Evolutionary conservation across 2,329 filamentous ascomycete genomes (phyloP).

Genomic region (Ilyonectria sp.): DNA sequence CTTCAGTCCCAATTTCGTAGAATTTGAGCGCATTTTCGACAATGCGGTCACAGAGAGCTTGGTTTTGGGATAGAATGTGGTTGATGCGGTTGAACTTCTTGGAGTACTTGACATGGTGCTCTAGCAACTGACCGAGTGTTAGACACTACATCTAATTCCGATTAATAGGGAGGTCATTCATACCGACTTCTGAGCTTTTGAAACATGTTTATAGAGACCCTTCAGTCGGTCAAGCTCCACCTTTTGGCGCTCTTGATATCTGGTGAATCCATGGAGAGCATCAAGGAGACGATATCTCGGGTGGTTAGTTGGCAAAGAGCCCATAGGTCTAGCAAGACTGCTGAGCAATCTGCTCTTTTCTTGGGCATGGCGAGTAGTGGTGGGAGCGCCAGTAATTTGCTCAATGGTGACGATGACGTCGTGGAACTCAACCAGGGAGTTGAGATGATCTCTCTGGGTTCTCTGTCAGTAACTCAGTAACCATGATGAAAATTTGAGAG

Average conservation of each 20-base stretch:
- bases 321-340: conserved; percentile 48
- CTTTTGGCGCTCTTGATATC: conserved; percentile 54
- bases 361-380: conserved; percentile 46
- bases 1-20: conserved; percentile 60
- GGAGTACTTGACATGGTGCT: conserved; percentile 70
- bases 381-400: conserved; percentile 37
- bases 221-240: conserved; percentile 55
- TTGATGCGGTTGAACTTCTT: conserved; percentile 65
- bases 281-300: conserved; percentile 58
- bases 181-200: conserved; percentile 53
- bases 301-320: conserved; percentile 54
- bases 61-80: conserved; percentile 60
- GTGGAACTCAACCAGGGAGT: conserved; percentile 44
- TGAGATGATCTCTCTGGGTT: conserved; percentile 1
- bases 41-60: conserved; percentile 62
- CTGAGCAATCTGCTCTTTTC: conserved; percentile 51
- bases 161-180: background rate
- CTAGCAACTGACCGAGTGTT: conserved; percentile 60
- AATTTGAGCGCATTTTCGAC: conserved; percentile 61
- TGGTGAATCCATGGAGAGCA: conserved; percentile 56
- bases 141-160: background rate
- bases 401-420: conserved; percentile 48
- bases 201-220: conserved; percentile 55
- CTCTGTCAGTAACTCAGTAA: conserved; percentile 1
- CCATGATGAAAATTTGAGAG: background rate